Percentiles rank a stretch among this genome's conserved stretches.
These are phyloP conservation scores for Daldinia childiae DNA, from an alignment of 495 filamentous ascomycete species.

Conservation along the genomic window DNA sequence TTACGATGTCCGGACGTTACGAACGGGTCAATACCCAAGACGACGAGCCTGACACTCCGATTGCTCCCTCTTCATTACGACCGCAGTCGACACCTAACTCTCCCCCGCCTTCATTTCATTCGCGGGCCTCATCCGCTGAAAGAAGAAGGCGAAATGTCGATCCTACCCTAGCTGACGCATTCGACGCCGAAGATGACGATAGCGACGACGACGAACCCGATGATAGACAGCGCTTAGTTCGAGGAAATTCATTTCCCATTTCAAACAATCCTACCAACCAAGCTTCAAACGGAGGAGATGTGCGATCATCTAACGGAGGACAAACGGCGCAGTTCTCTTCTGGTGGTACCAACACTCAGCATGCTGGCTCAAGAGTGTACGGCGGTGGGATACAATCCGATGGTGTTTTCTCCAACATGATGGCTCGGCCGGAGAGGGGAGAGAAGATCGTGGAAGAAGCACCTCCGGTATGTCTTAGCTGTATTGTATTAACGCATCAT, in stretches of 20 bases:
- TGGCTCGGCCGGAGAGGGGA: conserved; percentile 86
- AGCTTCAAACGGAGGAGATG: conserved; percentile 17
- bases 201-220: conserved; percentile 79
- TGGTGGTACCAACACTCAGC: conserved; percentile 47
- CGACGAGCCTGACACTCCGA: conserved; percentile 56
- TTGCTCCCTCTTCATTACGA: conserved; percentile 43
- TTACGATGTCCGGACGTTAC: conserved; percentile 84
- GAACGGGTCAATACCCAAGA: conserved; percentile 69
- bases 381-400: conserved; percentile 78
- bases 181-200: conserved; percentile 79
- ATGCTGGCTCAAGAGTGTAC: conserved; percentile 57
- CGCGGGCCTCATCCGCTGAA: conserved; percentile 77
- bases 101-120: conserved; percentile 93
- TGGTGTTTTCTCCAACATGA: conserved; percentile 95
- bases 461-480: conserved; percentile 77
- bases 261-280: conserved; percentile 25
- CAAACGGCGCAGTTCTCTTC: conserved; percentile 35
- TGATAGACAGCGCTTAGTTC: conserved; percentile 86
- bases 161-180: conserved; percentile 86
- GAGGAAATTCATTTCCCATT: conserved; percentile 65
- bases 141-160: conserved; percentile 67
- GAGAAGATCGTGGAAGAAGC: conserved; percentile 85
- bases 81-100: conserved; percentile 73
- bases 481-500: background rate
- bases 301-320: conserved; percentile 24